Evolutionary conservation across 78 protist genomes (phyloP), one percentile per base, ranked within the genome.

Genomic region (Carpediemonas membranifera): DNA sequence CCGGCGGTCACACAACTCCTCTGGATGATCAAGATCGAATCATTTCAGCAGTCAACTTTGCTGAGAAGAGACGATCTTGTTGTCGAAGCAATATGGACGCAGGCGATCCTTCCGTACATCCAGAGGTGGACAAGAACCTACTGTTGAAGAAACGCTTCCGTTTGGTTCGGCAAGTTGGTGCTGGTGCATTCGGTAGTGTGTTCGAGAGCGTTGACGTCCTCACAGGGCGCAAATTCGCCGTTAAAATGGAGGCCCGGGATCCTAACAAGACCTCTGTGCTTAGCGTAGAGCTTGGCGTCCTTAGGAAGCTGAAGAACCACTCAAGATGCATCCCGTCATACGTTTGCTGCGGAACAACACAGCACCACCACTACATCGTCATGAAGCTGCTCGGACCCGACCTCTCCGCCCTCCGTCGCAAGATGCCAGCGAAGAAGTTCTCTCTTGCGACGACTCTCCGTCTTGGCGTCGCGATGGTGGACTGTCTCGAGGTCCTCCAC

Each of bases 381-480:
- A 86, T 90, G 92, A 89, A 88, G 59, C 66, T 92, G 30, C 69
- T 86, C 14, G 92, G 92, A 1, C 44, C 24, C 34, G 25, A 24
- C 43, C 25, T 61, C 9, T 30, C 25, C 54, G 52, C 30, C 7
- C 61, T 51, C 54, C 33, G 27, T n/a, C 9, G 57, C 15, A 37
- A 43, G 9, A 37, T 35, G 18, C 33, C 13, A 9, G 14, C 5
- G 31, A 43, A 43, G 14, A 16, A 9, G 15, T 58, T 58, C 41
- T 15, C 67, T 27, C 21, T 54, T 37, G 35, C 59, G 16, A 73
- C 89, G 11, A 59, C 87, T 18, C 50, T 71, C 28, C 73, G 65
- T 36, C 50, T 88, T 1, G 92, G 84, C 28, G 44, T 77, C n/a
- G 88, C 82, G 68, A 87, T 90, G 90, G 59, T 88, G n/a, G 59